phyloP scores from a whole-genome alignment of 2,329 filamentous ascomycete genomes.

The Trichoderma polysporum region DNA sequence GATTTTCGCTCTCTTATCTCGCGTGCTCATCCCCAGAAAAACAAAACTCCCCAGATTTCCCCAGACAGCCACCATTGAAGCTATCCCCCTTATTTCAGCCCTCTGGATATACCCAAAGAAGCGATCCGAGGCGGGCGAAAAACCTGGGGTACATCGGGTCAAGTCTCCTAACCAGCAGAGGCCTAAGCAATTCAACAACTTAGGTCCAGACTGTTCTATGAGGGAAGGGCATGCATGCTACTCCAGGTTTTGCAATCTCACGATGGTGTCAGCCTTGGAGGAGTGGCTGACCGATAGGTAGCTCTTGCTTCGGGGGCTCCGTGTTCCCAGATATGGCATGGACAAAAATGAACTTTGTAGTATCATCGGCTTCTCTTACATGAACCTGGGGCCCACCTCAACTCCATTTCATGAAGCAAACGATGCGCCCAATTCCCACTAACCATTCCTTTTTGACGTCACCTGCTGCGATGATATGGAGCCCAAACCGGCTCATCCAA shows the following conservation, averaged over 20 bases:
- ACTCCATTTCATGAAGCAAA: neutral
- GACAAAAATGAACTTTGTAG: neutral
- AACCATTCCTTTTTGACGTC: slow-evolving; percentile 6
- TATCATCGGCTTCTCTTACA: neutral
- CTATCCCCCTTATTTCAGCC: neutral
- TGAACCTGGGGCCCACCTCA: neutral
- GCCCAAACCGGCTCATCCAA: neutral
- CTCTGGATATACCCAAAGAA: slow-evolving; percentile 12
- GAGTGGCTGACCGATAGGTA: neutral
- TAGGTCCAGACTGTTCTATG: slow-evolving; percentile 11
- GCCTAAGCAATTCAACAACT: neutral
- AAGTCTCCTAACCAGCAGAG: neutral
- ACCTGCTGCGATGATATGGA: neutral
- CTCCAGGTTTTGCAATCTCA: neutral
- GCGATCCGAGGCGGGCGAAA: slow-evolving; percentile 8
- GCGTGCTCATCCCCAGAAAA: neutral
- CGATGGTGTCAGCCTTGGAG: slow-evolving; percentile 9
- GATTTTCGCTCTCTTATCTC: neutral
- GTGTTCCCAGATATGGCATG: neutral
- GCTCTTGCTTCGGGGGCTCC: neutral
- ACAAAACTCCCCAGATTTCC: slow-evolving; percentile 11
- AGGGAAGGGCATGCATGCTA: neutral
- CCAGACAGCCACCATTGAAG: neutral
- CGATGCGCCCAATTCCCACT: neutral
- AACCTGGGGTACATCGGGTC: slow-evolving; percentile 11